Evolutionary conservation across 179 eudicot genomes (phyloP).

Genomic region (Drosera spatulata): DNA sequence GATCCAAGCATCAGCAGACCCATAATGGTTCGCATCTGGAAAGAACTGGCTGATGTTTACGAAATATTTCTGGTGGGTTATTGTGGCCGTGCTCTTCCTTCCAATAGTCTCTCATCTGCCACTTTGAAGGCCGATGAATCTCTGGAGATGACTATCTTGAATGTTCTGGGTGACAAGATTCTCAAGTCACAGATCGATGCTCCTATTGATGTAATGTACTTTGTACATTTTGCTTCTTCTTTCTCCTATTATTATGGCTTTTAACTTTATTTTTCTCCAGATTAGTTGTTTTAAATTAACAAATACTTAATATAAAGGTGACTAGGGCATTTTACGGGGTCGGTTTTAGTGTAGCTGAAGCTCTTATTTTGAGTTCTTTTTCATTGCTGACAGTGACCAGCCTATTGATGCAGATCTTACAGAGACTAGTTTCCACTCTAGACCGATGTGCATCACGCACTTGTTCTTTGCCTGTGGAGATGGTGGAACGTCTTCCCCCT

Average conservation of each 20-base stretch:
- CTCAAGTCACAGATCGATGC: constrained; percentile 68
- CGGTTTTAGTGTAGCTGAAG: too few species aligned
- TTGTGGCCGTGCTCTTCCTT: constrained; percentile 92
- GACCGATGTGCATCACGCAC: constrained; percentile 98
- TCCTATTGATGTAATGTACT: constrained; percentile 60
- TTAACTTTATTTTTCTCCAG: background rate
- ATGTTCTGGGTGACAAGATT: constrained; percentile 67
- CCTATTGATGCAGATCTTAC: constrained; percentile 42
- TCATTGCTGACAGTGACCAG: too few species aligned
- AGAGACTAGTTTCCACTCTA: constrained; percentile 65
- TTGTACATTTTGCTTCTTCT: background rate
- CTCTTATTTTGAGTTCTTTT: constrained; percentile 9
- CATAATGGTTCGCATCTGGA: constrained; percentile 77
- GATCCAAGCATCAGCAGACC: constrained; percentile 33
- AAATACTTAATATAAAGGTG: too few species aligned
- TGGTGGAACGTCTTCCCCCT: constrained; percentile 89
- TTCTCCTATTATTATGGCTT: background rate
- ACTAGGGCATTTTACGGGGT: too few species aligned
- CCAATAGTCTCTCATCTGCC: constrained; percentile 44
- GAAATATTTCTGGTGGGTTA: constrained; percentile 91
- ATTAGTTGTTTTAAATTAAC: background rate
- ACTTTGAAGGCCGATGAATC: constrained; percentile 63
- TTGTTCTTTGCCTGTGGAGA: constrained; percentile 89
- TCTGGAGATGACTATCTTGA: constrained; percentile 75
- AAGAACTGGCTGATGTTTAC: constrained; percentile 96